Conservation (phyloP, 306 rosid genomes). For the Cucumis hystrix region DNA sequence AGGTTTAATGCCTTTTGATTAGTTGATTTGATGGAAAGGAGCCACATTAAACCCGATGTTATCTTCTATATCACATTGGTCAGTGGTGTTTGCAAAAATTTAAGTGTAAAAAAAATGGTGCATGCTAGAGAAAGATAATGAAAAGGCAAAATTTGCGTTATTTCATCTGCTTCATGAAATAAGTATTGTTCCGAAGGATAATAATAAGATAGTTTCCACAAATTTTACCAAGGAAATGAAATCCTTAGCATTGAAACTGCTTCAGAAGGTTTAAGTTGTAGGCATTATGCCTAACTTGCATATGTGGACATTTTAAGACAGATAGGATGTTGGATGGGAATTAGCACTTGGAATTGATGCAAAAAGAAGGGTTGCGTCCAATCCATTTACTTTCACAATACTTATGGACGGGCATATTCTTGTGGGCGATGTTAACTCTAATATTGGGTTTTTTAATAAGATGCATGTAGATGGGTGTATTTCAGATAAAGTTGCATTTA, state of each 20-base stretch:
- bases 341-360: conserved; percentile 25
- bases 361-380: conserved; percentile 28
- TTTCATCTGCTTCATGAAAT: conserved; percentile 15
- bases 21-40: conserved; percentile 20
- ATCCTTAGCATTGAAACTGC: conserved; percentile 15
- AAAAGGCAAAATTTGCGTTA: conserved; percentile 16
- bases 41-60: conserved; percentile 18
- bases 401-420: conserved; percentile 28
- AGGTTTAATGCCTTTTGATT: conserved; percentile 24
- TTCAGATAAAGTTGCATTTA: conserved; percentile 23
- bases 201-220: neutral
- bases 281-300: conserved; percentile 17
- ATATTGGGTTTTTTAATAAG: conserved; percentile 24
- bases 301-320: conserved; percentile 23
- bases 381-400: conserved; percentile 29
- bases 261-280: conserved; percentile 13
- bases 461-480: conserved; percentile 25
- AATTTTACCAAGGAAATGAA: conserved; percentile 10
- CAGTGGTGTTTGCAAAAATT: conserved; percentile 23
- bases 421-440: conserved; percentile 21
- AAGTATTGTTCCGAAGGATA: conserved; percentile 2
- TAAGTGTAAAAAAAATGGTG: neutral
- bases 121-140: neutral
- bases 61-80: conserved; percentile 13
- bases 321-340: conserved; percentile 21